Conservation (phyloP, 1,284 basidiomycete genomes). For the Heterobasidion irregulare region DNA sequence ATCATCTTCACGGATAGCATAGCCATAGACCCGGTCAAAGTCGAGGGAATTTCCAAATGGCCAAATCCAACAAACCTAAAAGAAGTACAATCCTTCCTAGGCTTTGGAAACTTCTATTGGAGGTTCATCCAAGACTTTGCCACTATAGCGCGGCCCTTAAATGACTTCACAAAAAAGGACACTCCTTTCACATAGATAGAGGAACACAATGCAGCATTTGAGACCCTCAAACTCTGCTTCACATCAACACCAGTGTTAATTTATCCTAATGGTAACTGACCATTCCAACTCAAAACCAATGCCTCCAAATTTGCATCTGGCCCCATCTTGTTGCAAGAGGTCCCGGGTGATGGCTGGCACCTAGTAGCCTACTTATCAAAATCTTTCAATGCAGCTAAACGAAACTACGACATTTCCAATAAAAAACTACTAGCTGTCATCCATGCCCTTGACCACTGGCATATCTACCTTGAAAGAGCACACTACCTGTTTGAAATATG, state of each 20-base stretch:
- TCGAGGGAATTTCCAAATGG: background rate
- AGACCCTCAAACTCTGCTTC: constrained; percentile 15
- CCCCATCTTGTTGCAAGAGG: background rate
- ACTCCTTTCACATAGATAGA: constrained; percentile 16
- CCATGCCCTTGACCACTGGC: constrained; percentile 9
- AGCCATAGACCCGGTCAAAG: background rate
- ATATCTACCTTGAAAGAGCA: constrained; percentile 18
- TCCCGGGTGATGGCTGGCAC: constrained; percentile 1
- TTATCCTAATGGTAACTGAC: constrained; percentile 1
- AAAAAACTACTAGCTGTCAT: constrained; percentile 12
- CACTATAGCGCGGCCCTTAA: background rate
- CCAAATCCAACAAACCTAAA: background rate
- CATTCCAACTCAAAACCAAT: background rate
- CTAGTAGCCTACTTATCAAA: constrained; percentile 7
- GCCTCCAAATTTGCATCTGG: constrained; percentile 3
- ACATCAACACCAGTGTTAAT: background rate
- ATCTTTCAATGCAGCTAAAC: constrained; percentile 2
- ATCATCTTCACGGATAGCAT: background rate
- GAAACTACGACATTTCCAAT: constrained; percentile 12
- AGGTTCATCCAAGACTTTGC: background rate
- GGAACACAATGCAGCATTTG: constrained; percentile 18
- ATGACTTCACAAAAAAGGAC: background rate
- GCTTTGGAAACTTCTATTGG: background rate
- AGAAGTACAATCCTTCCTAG: constrained; percentile 6
- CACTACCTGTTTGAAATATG: constrained; percentile 12